Evolutionary conservation across 106 monocot species (phyloP).

Genomic region (Dendrobium catenatum): DNA sequence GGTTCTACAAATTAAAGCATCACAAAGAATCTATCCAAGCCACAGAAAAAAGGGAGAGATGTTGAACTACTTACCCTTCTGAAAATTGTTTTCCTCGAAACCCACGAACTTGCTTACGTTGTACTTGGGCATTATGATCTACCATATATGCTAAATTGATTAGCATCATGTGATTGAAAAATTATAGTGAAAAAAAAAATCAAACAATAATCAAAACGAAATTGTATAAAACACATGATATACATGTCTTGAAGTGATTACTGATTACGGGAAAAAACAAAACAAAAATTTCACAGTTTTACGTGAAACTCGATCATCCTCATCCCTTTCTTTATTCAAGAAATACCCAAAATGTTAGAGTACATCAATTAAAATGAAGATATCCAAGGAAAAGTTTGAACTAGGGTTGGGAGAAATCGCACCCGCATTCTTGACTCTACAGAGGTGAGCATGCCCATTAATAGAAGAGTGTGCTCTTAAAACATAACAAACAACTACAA

Average conservation of each 20-base stretch:
- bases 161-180: slow-evolving; percentile 1
- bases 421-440: too few species aligned
- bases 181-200: not conserved
- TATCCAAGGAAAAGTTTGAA: not conserved
- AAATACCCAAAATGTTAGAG: not conserved
- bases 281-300: not conserved
- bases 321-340: not conserved
- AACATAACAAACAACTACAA: too few species aligned
- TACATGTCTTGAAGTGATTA: not conserved
- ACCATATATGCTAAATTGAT: slow-evolving; percentile 6
- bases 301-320: not conserved
- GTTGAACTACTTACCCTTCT: slow-evolving; percentile 60
- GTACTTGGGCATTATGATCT: slow-evolving; percentile 45
- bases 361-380: not conserved
- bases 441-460: too few species aligned
- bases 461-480: too few species aligned
- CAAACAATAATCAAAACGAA: not conserved
- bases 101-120: slow-evolving; percentile 40
- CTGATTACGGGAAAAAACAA: not conserved
- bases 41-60: not conserved
- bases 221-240: not conserved
- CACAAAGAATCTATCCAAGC: not conserved
- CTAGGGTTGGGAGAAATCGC: not conserved
- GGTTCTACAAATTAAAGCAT: not conserved
- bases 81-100: slow-evolving; percentile 57